phyloP scores from a whole-genome alignment of 1,284 basidiomycete genomes.

The Melampsora larici-populina region DNA sequence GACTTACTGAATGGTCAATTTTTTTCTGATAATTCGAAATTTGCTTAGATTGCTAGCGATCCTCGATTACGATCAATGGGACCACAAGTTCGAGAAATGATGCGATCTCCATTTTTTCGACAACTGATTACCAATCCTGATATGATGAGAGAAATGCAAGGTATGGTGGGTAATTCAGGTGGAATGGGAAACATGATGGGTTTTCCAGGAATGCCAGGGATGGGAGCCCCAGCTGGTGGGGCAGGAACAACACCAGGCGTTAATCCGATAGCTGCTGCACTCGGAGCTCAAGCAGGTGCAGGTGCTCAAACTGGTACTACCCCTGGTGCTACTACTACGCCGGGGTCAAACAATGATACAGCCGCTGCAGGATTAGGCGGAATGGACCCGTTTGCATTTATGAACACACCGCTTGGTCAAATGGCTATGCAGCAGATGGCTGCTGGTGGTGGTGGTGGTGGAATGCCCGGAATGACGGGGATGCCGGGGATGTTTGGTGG shows the following conservation, averaged over 20 bases:
- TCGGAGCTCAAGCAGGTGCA: slow-evolving; percentile 13
- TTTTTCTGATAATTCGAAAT: not conserved
- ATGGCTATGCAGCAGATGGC: slow-evolving; percentile 46
- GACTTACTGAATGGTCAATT: not conserved
- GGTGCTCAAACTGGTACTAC: slow-evolving; percentile 46
- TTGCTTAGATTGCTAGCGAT: slow-evolving; percentile 66
- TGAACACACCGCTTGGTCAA: slow-evolving; percentile 43
- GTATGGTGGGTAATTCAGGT: slow-evolving; percentile 48
- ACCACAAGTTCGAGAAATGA: slow-evolving; percentile 72
- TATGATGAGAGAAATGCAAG: slow-evolving; percentile 43
- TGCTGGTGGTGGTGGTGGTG: slow-evolving; percentile 44
- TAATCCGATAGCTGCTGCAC: slow-evolving; percentile 38
- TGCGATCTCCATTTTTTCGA: slow-evolving; percentile 64
- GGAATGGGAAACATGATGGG: slow-evolving; percentile 48
- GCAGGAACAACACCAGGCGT: slow-evolving; percentile 45
- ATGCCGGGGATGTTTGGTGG: slow-evolving; percentile 50
- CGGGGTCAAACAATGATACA: not conserved
- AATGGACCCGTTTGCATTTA: slow-evolving; percentile 44
- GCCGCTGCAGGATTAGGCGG: slow-evolving; percentile 46
- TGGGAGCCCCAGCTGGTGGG: slow-evolving; percentile 66
- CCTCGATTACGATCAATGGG: slow-evolving; percentile 75
- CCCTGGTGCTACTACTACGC: slow-evolving; percentile 52
- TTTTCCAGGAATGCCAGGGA: slow-evolving; percentile 35
- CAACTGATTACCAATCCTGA: slow-evolving; percentile 65
- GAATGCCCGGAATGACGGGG: no score